Conservation (phyloP, 2,329 filamentous ascomycete species). For the Aphanocladium album region DNA sequence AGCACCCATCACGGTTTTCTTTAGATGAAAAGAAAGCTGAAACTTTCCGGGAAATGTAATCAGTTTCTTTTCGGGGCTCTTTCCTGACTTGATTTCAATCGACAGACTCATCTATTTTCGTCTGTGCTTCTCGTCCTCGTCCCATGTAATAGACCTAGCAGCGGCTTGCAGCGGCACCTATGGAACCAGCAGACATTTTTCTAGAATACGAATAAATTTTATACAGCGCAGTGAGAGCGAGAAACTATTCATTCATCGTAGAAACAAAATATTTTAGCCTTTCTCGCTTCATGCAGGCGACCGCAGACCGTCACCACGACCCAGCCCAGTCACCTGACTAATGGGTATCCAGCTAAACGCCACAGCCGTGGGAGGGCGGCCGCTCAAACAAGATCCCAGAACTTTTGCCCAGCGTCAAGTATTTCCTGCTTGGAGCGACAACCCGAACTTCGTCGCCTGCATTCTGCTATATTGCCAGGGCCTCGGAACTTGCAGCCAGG, state of each 20-base stretch:
- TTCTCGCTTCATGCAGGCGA: neutral
- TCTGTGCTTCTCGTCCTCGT: too few relatives aligned
- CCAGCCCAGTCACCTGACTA: constrained; percentile 13
- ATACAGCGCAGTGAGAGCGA: too few relatives aligned
- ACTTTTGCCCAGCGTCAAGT: constrained; percentile 7
- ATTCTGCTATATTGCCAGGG: neutral
- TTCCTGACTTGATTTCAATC: too few relatives aligned
- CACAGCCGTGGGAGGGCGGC: constrained; percentile 13
- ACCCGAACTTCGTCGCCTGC: neutral
- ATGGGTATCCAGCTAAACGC: constrained; percentile 12
- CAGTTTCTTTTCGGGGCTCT: too few relatives aligned
- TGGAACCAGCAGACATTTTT: neutral
- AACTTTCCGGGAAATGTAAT: too few relatives aligned
- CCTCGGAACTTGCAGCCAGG: neutral
- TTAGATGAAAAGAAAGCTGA: neutral
- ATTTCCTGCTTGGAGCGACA: constrained; percentile 1
- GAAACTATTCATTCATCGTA: neutral
- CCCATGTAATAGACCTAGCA: neutral
- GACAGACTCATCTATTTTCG: too few relatives aligned
- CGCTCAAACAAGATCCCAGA: constrained; percentile 10
- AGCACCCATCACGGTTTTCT: neutral
- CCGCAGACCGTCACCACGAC: neutral
- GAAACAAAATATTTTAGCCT: neutral
- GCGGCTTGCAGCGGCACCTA: neutral
- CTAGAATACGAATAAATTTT: neutral